Percentiles rank a stretch among this genome's conserved stretches.
phyloP scores from a whole-genome alignment of 257 asterid species.

The Craterostigma plantagineum region DNA sequence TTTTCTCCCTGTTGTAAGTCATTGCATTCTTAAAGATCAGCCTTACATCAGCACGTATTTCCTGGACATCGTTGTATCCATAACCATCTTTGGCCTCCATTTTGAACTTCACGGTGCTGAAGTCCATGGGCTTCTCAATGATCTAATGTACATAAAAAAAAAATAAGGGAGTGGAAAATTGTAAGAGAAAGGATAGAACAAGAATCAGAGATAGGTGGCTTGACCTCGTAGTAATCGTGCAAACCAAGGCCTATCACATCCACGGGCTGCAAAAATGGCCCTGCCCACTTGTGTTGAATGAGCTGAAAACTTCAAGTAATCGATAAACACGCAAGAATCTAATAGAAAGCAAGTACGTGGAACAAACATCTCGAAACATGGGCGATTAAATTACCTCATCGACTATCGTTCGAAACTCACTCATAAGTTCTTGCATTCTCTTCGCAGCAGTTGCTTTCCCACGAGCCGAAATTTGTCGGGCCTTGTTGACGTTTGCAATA shows the following conservation, averaged over 20 bases:
- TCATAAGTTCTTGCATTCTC: constrained; percentile 81
- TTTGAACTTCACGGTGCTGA: constrained; percentile 63
- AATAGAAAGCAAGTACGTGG: too few species aligned
- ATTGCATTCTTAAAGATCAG: constrained; percentile 84
- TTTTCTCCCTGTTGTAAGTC: constrained; percentile 67
- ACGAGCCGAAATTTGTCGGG: constrained; percentile 56
- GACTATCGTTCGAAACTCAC: constrained; percentile 46
- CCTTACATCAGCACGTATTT: constrained; percentile 75
- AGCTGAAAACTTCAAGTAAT: constrained; percentile 38
- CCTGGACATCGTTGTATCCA: constrained; percentile 76
- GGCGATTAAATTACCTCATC: too few species aligned
- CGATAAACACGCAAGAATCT: too few species aligned
- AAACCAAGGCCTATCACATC: constrained; percentile 84
- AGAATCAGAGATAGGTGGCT: not conserved
- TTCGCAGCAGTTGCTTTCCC: constrained; percentile 59
- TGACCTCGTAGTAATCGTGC: constrained; percentile 67
- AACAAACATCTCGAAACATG: too few species aligned
- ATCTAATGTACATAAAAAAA: constrained; percentile 22
- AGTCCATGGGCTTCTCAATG: constrained; percentile 95
- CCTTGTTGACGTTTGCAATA: constrained; percentile 24
- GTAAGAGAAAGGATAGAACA: not conserved
- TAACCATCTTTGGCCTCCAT: constrained; percentile 79
- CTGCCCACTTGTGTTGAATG: constrained; percentile 78
- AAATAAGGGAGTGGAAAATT: not conserved
- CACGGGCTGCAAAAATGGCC: constrained; percentile 85